These are phyloP conservation scores for Coccomyxa sp. DNA, from an alignment of 139 green algal genomes.

Conservation along the genomic window DNA sequence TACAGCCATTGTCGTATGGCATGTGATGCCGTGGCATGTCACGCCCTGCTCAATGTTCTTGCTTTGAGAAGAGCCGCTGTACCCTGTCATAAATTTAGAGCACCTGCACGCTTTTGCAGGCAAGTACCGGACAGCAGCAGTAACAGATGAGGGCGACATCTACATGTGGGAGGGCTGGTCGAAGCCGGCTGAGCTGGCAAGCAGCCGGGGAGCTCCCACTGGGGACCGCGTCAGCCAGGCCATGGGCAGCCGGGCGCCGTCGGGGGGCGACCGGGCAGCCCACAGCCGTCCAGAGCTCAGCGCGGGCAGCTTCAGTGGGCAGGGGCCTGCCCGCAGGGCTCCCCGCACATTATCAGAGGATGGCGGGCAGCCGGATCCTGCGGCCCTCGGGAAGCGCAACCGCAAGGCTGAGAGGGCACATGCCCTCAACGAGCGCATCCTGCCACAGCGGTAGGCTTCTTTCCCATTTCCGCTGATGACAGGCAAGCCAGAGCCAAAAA, in stretches of 20 bases:
- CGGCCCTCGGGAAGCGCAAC: no score
- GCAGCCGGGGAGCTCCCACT: not conserved
- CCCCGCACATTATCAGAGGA: not conserved
- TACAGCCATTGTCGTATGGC: no score
- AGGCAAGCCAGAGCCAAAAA: no score
- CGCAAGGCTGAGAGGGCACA: not conserved
- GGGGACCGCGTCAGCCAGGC: not conserved
- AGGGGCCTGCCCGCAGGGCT: not conserved
- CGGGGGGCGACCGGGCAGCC: no score
- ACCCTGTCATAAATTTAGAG: no score
- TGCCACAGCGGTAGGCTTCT: no score
- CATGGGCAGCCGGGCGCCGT: not conserved
- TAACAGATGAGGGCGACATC: slow-evolving; percentile 71
- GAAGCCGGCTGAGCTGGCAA: slow-evolving; percentile 12
- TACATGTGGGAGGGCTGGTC: slow-evolving; percentile 79
- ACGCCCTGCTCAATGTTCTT: no score
- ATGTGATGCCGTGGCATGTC: no score
- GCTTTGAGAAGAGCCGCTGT: no score
- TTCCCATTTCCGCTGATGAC: no score
- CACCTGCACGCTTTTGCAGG: slow-evolving; percentile 30
- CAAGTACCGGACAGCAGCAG: slow-evolving; percentile 82
- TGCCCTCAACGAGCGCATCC: not conserved
- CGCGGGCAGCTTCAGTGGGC: no score
- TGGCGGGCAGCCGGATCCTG: not conserved
- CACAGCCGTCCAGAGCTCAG: not conserved